phyloP scores from a whole-genome alignment of 768 basidiomycete species.

The Suillus tomentosus region DNA sequence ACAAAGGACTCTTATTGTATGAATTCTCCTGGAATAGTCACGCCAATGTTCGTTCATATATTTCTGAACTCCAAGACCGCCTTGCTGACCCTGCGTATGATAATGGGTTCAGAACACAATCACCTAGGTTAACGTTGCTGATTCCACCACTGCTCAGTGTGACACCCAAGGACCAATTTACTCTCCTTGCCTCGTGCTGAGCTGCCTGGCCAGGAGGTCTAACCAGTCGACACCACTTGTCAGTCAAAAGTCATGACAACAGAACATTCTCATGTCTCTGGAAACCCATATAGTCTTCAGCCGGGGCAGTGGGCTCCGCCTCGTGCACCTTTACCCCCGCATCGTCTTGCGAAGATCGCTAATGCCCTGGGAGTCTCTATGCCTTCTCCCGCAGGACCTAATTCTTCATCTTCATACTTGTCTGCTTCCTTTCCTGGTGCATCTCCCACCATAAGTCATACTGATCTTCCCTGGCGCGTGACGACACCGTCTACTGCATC shows the following conservation, averaged over 20 bases:
- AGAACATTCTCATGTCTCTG: slow-evolving; percentile 19
- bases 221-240: not conserved
- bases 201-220: too few species aligned
- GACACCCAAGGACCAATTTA: not conserved
- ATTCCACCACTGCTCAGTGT: not conserved
- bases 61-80: not conserved
- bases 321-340: slow-evolving; percentile 71
- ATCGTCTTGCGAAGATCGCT: slow-evolving; percentile 78
- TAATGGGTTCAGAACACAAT: not conserved
- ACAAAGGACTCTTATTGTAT: not conserved
- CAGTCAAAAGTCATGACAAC: slow-evolving; percentile 19
- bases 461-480: slow-evolving; percentile 47
- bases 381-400: slow-evolving; percentile 57
- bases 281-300: slow-evolving; percentile 16
- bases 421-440: slow-evolving; percentile 19
- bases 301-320: slow-evolving; percentile 56
- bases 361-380: slow-evolving; percentile 84
- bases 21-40: not conserved
- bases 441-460: slow-evolving; percentile 21
- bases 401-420: slow-evolving; percentile 18
- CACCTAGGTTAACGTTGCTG: slow-evolving; percentile 1
- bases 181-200: not conserved
- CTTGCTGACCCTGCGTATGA: slow-evolving; percentile 1
- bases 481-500: slow-evolving; percentile 49
- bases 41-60: slow-evolving; percentile 7